Conservation (phyloP, 2,329 filamentous ascomycete genomes). For the Colletotrichum ledebouriae region DNA sequence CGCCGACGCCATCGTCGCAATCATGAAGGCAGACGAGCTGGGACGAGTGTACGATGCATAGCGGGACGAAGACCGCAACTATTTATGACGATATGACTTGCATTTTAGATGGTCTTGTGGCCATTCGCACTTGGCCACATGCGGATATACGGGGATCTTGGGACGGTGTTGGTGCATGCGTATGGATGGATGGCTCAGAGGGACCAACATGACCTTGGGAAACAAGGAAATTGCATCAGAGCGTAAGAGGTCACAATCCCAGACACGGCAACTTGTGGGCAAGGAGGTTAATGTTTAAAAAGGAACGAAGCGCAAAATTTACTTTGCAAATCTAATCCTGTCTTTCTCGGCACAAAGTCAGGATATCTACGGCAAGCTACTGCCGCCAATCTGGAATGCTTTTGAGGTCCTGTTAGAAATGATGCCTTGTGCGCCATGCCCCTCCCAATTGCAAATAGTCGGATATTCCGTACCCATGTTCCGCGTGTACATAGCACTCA, state of each 20-base stretch:
- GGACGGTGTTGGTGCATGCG: constrained; percentile 2
- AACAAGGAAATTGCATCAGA: not conserved
- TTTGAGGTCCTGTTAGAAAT: constrained; percentile 25
- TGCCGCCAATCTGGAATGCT: constrained; percentile 16
- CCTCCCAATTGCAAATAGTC: constrained; percentile 15
- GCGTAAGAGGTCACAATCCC: not conserved
- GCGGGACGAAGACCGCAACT: constrained; percentile 3
- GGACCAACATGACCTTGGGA: not conserved
- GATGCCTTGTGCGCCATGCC: constrained; percentile 35
- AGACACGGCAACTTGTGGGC: not conserved
- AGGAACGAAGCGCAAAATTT: not conserved
- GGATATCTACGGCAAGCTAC: constrained; percentile 1
- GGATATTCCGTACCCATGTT: constrained; percentile 5
- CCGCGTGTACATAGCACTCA: not conserved
- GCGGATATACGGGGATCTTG: not conserved
- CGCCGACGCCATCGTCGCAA: constrained; percentile 2
- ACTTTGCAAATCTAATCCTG: not conserved
- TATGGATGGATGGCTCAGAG: not conserved
- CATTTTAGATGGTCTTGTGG: constrained; percentile 24
- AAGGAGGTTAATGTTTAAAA: not conserved
- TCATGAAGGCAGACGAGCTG: not conserved
- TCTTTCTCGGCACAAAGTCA: constrained; percentile 4
- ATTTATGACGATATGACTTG: constrained; percentile 36
- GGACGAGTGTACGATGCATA: constrained; percentile 21
- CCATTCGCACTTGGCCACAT: constrained; percentile 18